A percentile compares a stretch with the other conserved stretches of the same genome.
Evolutionary conservation across 352 stramenopile species (phyloP).

Genomic region (Globisporangium apiculatum): DNA sequence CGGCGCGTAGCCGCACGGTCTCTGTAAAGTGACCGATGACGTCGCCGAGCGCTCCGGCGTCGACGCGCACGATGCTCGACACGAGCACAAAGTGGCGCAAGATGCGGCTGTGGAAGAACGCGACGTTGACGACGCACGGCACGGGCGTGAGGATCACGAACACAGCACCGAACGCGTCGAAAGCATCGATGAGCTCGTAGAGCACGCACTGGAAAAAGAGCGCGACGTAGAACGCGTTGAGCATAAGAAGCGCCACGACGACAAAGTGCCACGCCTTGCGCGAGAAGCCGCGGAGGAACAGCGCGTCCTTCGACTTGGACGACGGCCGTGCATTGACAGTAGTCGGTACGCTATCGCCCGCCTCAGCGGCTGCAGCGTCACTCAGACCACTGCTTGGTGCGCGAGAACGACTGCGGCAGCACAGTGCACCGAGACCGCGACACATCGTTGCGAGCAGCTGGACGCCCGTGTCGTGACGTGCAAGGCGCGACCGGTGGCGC

Average conservation of each 20-base stretch:
- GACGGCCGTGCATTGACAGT: neutral
- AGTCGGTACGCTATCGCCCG: no score
- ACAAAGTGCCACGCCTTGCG: slow-evolving; percentile 59
- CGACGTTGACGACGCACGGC: slow-evolving; percentile 46
- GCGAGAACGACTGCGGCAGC: neutral
- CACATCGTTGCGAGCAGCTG: slow-evolving; percentile 15
- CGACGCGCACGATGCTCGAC: slow-evolving; percentile 43
- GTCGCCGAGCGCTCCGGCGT: slow-evolving; percentile 40
- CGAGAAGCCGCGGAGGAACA: slow-evolving; percentile 41
- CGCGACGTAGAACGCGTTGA: slow-evolving; percentile 65
- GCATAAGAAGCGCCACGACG: slow-evolving; percentile 52
- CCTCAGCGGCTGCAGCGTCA: neutral
- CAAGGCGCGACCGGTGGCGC: slow-evolving; percentile 4
- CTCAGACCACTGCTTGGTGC: no score
- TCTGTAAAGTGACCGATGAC: slow-evolving; percentile 59
- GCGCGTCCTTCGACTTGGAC: neutral
- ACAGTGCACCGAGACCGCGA: no score
- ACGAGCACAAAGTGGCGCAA: slow-evolving; percentile 59
- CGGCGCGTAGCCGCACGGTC: slow-evolving; percentile 40
- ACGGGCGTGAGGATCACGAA: slow-evolving; percentile 22
- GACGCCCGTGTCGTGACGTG: slow-evolving; percentile 20
- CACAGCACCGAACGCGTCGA: slow-evolving; percentile 13
- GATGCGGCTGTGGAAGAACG: slow-evolving; percentile 53
- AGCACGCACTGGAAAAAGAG: slow-evolving; percentile 57
- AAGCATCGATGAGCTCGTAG: slow-evolving; percentile 33